These are phyloP conservation scores for Myriosclerotinia curreyana DNA, from an alignment of 2,329 filamentous ascomycete genomes.

Conservation along the genomic window DNA sequence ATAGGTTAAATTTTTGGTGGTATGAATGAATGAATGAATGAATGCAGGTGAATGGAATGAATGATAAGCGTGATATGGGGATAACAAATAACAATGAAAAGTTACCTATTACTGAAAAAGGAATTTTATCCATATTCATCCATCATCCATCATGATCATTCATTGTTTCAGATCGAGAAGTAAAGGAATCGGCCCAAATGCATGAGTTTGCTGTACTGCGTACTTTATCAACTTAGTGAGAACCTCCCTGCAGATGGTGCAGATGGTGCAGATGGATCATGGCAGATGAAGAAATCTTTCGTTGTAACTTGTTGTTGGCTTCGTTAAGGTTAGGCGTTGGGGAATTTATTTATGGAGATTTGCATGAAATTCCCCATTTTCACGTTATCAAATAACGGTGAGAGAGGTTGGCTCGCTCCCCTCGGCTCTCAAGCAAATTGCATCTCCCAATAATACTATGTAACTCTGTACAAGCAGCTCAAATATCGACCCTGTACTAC, in stretches of 20 bases:
- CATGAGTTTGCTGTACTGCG: slow-evolving; percentile 18
- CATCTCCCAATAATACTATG: no score
- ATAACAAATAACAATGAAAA: slow-evolving; percentile 3
- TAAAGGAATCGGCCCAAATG: neutral
- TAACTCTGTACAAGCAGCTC: no score
- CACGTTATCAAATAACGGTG: no score
- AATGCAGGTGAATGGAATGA: no score
- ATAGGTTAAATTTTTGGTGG: no score
- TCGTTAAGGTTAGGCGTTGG: slow-evolving; percentile 1
- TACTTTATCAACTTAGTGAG: neutral
- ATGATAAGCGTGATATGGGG: neutral
- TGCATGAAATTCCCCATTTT: no score
- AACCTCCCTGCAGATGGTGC: no score
- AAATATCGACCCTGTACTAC: no score
- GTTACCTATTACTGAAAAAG: neutral
- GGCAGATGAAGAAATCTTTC: slow-evolving; percentile 1
- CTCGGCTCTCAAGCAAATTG: no score
- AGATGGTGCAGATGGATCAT: neutral
- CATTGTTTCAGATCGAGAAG: neutral
- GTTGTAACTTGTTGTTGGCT: slow-evolving; percentile 10
- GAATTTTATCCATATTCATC: neutral
- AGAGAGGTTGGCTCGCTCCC: no score
- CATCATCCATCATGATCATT: no score
- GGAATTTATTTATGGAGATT: slow-evolving; percentile 1
- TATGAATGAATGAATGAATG: no score